Base-by-base conservation (phyloP, 2,329 filamentous ascomycete genomes). In the Fusarium lyarnte region DNA sequence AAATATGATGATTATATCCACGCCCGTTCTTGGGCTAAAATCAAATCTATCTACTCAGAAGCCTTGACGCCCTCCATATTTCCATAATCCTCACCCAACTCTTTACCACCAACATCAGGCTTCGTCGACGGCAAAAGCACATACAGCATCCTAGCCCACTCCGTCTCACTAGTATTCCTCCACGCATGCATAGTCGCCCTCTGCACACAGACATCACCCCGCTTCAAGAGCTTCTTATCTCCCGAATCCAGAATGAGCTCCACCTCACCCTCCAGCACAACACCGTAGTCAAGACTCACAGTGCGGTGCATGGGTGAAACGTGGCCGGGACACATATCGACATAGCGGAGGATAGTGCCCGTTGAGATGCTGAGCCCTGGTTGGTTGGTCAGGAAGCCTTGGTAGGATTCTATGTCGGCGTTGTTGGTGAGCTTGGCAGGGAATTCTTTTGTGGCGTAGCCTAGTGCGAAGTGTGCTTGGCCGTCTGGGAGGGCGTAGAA, bases 171-270 rank as follows among this genome's bases (percentile, higher is more conserved):
- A 21, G 74, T 70, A 54, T 89, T 89, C 55, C 81, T 79, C 87
- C 87, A 89, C 9, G 84, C 84, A 76, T 90, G 88, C 82, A 86
- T 87, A 2, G 87, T 89, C 1, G 82, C 87, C 39, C 88, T 80
- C 78, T 90, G 87, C 11, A 90, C 84, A 9, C 84, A 84, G 11
- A 89, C 78, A 70, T 90, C 88, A 0, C 88, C 88, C 10, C 84
- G 79, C 66, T 82, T 80, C 81, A 90, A 78, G 3, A 81, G 41
- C 52, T 81, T 81, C 47, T 73, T 82, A 58, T 85, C 86, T 0
- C 87, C 87, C 14, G 84, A 84, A 60, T 89, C 88, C 10, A 89
- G 66, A 8, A 85, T 61, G 75, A 89, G 79, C 67, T 89, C 87
- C 17, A 90, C 76, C 74, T 84, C 81, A 0, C 88, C 88, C 70